Percentiles rank a stretch among this genome's conserved stretches.
phyloP scores from a whole-genome alignment of 2,329 filamentous ascomycete genomes.

The Aspergillus brasiliensis region DNA sequence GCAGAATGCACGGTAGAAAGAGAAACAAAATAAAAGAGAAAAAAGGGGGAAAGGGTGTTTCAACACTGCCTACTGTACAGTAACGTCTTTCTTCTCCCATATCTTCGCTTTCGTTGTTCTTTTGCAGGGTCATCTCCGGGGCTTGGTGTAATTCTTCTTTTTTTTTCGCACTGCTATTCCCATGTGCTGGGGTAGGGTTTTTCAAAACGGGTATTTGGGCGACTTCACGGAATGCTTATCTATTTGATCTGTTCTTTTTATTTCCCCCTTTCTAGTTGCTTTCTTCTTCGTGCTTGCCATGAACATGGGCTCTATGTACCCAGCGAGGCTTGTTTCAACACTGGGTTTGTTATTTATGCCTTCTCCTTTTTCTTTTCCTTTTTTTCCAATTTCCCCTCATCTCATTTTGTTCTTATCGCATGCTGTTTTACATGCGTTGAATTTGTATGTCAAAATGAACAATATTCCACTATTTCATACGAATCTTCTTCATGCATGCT shows the following conservation, averaged over 20 bases:
- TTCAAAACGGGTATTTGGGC: slow-evolving; percentile 3
- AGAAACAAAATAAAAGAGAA: too few species aligned
- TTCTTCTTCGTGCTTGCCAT: neutral
- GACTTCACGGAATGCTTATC: neutral
- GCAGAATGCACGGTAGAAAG: slow-evolving; percentile 19
- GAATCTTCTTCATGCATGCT: neutral
- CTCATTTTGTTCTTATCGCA: neutral
- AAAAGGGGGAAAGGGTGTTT: neutral
- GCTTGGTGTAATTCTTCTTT: slow-evolving; percentile 10
- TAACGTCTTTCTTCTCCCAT: slow-evolving; percentile 10
- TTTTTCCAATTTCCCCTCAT: neutral
- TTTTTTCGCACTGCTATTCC: neutral
- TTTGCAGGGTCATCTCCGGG: slow-evolving; percentile 2
- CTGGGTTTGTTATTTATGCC: slow-evolving; percentile 15
- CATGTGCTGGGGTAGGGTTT: neutral
- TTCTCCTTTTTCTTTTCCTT: neutral
- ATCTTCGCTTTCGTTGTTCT: neutral
- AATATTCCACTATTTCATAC: neutral
- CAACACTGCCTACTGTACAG: slow-evolving; percentile 19
- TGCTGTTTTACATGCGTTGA: slow-evolving; percentile 1
- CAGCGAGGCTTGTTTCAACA: slow-evolving; percentile 4
- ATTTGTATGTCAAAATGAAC: slow-evolving; percentile 2
- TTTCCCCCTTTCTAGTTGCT: neutral
- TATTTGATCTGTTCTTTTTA: neutral
- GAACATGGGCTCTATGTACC: slow-evolving; percentile 2